phyloP scores from a whole-genome alignment of 257 asterid genomes.

The Penstemon eatonii region DNA sequence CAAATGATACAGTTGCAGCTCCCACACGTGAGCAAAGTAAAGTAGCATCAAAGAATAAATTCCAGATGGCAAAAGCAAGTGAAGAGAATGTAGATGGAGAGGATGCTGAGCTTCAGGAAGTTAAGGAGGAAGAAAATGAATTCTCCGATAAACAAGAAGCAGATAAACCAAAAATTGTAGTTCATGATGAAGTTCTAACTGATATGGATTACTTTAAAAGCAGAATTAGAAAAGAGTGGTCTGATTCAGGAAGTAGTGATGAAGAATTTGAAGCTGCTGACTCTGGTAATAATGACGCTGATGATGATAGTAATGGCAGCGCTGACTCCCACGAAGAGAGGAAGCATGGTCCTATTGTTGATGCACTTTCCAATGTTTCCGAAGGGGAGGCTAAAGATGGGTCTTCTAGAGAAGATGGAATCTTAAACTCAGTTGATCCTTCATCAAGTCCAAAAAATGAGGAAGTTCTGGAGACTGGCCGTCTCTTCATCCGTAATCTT shows the following conservation, averaged over 20 bases:
- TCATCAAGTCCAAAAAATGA: slow-evolving; percentile 42
- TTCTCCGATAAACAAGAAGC: slow-evolving; percentile 34
- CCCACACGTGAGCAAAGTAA: slow-evolving; percentile 43
- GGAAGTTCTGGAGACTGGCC: slow-evolving; percentile 59
- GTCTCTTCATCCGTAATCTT: slow-evolving; percentile 82
- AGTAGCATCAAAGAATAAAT: slow-evolving; percentile 31
- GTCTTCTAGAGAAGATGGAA: slow-evolving; percentile 37
- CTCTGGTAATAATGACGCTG: slow-evolving; percentile 25
- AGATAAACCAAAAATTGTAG: slow-evolving; percentile 36
- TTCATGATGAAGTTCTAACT: slow-evolving; percentile 49
- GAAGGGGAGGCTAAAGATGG: slow-evolving; percentile 39
- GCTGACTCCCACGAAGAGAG: slow-evolving; percentile 30
- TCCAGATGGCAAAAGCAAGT: slow-evolving; percentile 30
- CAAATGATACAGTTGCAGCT: slow-evolving; percentile 68
- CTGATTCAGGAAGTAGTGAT: slow-evolving; percentile 67
- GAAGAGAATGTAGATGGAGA: slow-evolving; percentile 30
- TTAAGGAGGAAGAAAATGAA: slow-evolving; percentile 37
- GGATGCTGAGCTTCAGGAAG: slow-evolving; percentile 32
- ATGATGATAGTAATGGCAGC: slow-evolving; percentile 35
- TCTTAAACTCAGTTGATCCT: slow-evolving; percentile 36
- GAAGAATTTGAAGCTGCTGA: slow-evolving; percentile 41
- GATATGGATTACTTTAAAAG: slow-evolving; percentile 82
- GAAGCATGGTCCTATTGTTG: slow-evolving; percentile 27
- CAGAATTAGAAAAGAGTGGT: slow-evolving; percentile 65
- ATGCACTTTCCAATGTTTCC: slow-evolving; percentile 33